A percentile compares a stretch with the other conserved stretches of the same genome.
phyloP scores from a whole-genome alignment of 257 asterid genomes.

The Solanum appendiculatum region DNA sequence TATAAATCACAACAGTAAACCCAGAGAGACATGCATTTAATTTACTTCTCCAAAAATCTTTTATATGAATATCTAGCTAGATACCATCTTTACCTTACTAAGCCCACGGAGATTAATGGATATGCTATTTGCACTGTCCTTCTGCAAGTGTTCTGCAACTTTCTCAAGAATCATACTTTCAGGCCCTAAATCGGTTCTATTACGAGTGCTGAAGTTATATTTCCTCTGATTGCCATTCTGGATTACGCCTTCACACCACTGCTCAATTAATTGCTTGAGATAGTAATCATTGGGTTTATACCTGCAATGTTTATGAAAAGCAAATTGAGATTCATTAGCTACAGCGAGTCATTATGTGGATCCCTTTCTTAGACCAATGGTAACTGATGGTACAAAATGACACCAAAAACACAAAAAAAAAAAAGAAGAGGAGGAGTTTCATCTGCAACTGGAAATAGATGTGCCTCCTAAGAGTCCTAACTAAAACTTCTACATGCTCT shows the following conservation, averaged over 20 bases:
- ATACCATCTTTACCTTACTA: conserved; percentile 47
- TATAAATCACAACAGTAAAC: not conserved
- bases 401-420: not conserved
- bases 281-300: conserved; percentile 78
- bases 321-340: not conserved
- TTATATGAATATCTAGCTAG: not conserved
- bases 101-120: conserved; percentile 77
- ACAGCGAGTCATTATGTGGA: not conserved
- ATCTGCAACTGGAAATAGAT: too few relatives aligned
- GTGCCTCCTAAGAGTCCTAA: fast-evolving
- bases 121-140: conserved; percentile 46
- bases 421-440: not conserved
- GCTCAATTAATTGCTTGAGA: conserved; percentile 85
- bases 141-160: conserved; percentile 79
- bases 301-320: conserved; percentile 30
- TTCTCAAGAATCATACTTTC: conserved; percentile 70
- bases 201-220: conserved; percentile 15
- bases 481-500: not conserved
- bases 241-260: conserved; percentile 94
- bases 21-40: not conserved
- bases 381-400: not conserved
- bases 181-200: conserved; percentile 26
- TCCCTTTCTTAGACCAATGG: not conserved
- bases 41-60: not conserved
- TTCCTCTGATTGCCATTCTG: conserved; percentile 30